Base-by-base conservation (phyloP, 2,329 filamentous ascomycete genomes). In the Fusarium fujikuroi region DNA sequence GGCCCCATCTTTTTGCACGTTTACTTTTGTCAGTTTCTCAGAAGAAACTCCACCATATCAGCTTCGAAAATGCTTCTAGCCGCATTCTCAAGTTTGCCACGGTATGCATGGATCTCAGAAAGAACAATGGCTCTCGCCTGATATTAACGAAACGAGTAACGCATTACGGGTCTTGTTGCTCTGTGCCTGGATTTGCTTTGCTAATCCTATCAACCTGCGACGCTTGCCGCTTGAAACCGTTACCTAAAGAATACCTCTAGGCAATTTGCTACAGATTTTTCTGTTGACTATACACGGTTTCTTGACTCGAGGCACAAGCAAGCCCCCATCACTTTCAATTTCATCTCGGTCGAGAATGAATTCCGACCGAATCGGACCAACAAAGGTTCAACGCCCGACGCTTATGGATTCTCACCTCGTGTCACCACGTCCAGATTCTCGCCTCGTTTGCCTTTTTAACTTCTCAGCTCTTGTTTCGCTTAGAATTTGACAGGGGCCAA, bases 11-110 rank as follows among this genome's bases (percentile, higher is more conserved):
- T 59, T 53, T 42, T 56, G 43, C 43, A 43, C 39, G 28, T 42
- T 42, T 47, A 30, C 44, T 28, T 15, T 53, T 54, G 36, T 50
- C 49, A 58, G 54, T 36, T 36, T 39, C 44, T 50, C 58, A 64
- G 36, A 64, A 64, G 43, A 30, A 21, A 56, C 63, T 66, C 72
- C 72, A 74, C 72, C 57, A 47, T 42, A 52, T 53, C 53, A 44
- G 47, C 56, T 71, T 74, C 72, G 63, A 74, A 60, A 72, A 74
- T 62, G 68, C 68, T 74, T 74, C 72, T 74, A 74, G 68, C 64
- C 64, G 63, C 30, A 58, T 74, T 73, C 72, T 54, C 63, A 69
- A 59, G 68, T 69, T 74, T 61, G 71, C 72, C 68, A 74, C 68
- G 34, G 18, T 69, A 72, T 74, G 71, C 72, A 74, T 74, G 71